Percentiles rank a stretch among this genome's conserved stretches.
Evolutionary conservation across 139 green algal species (phyloP).

Genomic region (Micractinium conductrix): DNA sequence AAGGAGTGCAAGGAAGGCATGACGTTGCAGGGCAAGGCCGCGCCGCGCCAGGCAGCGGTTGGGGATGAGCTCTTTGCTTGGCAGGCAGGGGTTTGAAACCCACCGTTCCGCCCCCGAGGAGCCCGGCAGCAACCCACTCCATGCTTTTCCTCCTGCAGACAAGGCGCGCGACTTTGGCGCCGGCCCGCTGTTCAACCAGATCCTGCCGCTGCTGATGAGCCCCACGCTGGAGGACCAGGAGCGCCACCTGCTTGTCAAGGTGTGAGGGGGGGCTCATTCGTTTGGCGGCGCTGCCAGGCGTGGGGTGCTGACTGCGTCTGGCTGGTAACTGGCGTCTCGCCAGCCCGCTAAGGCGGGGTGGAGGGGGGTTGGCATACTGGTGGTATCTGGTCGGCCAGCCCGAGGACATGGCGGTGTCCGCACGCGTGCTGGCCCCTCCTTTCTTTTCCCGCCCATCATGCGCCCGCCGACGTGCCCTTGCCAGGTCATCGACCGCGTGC

Average conservation of each 20-base stretch:
- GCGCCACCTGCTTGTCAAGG: constrained; percentile 95
- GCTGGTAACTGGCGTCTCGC: neutral
- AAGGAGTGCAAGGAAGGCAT: no score
- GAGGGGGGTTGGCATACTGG: neutral
- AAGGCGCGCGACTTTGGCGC: constrained; percentile 97
- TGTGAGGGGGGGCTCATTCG: no score
- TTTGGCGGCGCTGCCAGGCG: no score
- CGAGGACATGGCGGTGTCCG: neutral
- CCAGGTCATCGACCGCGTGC: constrained; percentile 92
- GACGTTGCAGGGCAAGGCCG: constrained; percentile 93
- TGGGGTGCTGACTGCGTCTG: neutral
- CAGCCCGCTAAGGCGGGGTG: neutral
- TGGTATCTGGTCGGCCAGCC: neutral
- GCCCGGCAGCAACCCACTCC: no score
- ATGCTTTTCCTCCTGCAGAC: constrained; percentile 58
- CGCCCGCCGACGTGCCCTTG: no score
- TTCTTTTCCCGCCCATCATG: no score
- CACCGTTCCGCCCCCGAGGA: no score
- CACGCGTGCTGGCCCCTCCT: neutral
- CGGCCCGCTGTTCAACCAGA: constrained; percentile 97
- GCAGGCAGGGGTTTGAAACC: no score
- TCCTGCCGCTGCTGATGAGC: constrained; percentile 98
- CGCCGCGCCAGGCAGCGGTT: constrained; percentile 74
- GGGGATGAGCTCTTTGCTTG: no score
- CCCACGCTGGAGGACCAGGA: constrained; percentile 99